phyloP scores from a whole-genome alignment of 1,139 yeast genomes.

The Waltiozyma sp. region DNA sequence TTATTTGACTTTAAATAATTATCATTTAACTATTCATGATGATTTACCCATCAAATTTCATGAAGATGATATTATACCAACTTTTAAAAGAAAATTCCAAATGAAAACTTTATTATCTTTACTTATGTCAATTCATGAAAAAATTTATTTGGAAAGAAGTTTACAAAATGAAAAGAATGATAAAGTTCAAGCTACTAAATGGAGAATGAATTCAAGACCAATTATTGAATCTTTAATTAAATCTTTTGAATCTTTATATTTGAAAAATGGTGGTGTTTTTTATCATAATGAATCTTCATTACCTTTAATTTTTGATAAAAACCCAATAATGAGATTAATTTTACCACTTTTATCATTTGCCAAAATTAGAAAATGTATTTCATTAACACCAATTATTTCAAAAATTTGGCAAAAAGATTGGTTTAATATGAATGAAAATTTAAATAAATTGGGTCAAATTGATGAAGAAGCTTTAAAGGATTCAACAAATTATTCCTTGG shows the following conservation, averaged over 20 bases:
- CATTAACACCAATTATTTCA: conserved; percentile 45
- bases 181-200: conserved; percentile 33
- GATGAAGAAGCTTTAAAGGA: conserved; percentile 52
- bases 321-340: conserved; percentile 49
- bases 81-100: conserved; percentile 26
- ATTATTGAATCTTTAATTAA: conserved; percentile 41
- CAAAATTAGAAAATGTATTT: conserved; percentile 48
- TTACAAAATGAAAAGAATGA: conserved; percentile 24
- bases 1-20: conserved; percentile 35
- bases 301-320: conserved; percentile 33
- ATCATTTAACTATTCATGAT: conserved; percentile 25
- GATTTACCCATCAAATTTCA: background rate
- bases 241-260: conserved; percentile 55
- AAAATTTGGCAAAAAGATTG: conserved; percentile 54
- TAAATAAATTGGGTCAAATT: conserved; percentile 27
- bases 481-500: conserved; percentile 44
- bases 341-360: conserved; percentile 55
- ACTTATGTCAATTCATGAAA: conserved; percentile 64
- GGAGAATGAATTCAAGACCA: conserved; percentile 56
- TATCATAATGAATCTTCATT: conserved; percentile 38
- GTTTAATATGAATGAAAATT: conserved; percentile 46
- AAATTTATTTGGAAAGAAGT: conserved; percentile 42
- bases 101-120: conserved; percentile 51
- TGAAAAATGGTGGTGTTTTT: conserved; percentile 50
- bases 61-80: conserved; percentile 20